phyloP scores from a whole-genome alignment of 2,329 filamentous ascomycete species.

The Verticillium alfalfae region DNA sequence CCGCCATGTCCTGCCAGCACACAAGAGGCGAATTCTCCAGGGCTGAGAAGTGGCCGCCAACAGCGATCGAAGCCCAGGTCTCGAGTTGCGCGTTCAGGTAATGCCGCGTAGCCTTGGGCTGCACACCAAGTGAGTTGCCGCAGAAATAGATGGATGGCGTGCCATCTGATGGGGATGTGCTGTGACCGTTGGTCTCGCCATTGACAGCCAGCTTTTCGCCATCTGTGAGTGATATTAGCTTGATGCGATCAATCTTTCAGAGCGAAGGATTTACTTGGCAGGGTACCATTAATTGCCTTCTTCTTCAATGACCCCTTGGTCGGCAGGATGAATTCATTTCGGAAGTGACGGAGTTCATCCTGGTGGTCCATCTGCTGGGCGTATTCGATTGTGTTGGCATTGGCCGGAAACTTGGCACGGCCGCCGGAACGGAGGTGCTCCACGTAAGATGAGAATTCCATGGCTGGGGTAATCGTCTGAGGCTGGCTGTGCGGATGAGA shows the following conservation, averaged over 20 bases:
- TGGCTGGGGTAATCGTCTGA: slow-evolving; percentile 13
- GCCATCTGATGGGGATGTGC: slow-evolving; percentile 23
- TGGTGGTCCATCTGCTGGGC: slow-evolving; percentile 50
- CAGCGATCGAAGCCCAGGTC: slow-evolving; percentile 80
- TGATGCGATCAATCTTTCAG: background rate
- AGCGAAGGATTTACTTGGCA: slow-evolving; percentile 28
- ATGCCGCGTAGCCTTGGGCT: slow-evolving; percentile 59
- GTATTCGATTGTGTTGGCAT: slow-evolving; percentile 41
- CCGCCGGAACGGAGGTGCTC: slow-evolving; percentile 34
- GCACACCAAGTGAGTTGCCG: slow-evolving; percentile 73
- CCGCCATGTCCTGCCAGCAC: slow-evolving; percentile 75
- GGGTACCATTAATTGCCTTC: slow-evolving; percentile 44
- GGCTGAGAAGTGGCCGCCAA: slow-evolving; percentile 74
- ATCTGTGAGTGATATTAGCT: background rate
- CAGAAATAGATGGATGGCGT: slow-evolving; percentile 65
- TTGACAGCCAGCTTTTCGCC: slow-evolving; percentile 9
- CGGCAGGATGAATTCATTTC: slow-evolving; percentile 72
- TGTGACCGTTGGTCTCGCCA: slow-evolving; percentile 10
- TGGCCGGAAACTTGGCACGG: slow-evolving; percentile 37
- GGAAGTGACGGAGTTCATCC: slow-evolving; percentile 55
- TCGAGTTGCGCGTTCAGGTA: slow-evolving; percentile 69
- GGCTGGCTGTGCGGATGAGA: background rate
- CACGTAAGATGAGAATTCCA: slow-evolving; percentile 30
- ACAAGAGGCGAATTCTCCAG: slow-evolving; percentile 63
- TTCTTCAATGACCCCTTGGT: slow-evolving; percentile 66